A percentile compares a stretch with the other conserved stretches of the same genome.
These are phyloP conservation scores for Phialemonium atrogriseum DNA, from an alignment of 2,329 filamentous ascomycete species.

Conservation along the genomic window DNA sequence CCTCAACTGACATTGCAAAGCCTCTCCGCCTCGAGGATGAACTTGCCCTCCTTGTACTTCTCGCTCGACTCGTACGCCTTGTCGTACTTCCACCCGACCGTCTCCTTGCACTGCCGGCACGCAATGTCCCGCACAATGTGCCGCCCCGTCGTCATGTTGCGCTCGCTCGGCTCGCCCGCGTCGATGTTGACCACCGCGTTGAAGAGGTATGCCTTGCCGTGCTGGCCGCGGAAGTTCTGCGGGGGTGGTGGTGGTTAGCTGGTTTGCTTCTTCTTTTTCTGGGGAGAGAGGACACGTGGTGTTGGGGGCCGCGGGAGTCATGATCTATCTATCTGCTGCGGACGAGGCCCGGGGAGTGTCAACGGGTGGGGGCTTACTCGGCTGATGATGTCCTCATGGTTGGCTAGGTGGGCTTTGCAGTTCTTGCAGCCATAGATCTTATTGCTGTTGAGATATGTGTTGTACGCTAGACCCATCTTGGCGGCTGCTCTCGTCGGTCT, in stretches of 20 bases:
- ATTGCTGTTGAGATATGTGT: constrained; percentile 77
- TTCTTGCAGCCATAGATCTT: constrained; percentile 89
- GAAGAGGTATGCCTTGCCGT: constrained; percentile 97
- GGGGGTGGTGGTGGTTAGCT: too few species aligned
- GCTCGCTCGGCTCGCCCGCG: constrained; percentile 76
- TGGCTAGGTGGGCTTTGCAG: constrained; percentile 92
- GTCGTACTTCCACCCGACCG: constrained; percentile 98
- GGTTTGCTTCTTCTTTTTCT: neutral
- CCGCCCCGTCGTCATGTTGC: constrained; percentile 94
- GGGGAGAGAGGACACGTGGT: constrained; percentile 1
- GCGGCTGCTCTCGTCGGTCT: neutral
- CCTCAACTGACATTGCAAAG: constrained; percentile 64
- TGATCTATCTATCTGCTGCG: too few species aligned
- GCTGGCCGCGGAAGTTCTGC: constrained; percentile 95
- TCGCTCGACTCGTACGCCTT: constrained; percentile 87
- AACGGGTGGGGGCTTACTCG: constrained; percentile 66
- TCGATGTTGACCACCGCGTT: constrained; percentile 88
- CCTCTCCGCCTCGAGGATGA: constrained; percentile 87
- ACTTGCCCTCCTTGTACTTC: constrained; percentile 99
- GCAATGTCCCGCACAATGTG: constrained; percentile 91
- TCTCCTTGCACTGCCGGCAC: constrained; percentile 85
- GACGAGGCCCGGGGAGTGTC: too few species aligned
- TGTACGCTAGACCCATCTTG: constrained; percentile 81
- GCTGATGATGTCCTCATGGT: constrained; percentile 94
- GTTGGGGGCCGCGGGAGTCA: neutral